Evolutionary conservation across 2,329 filamentous ascomycete genomes (phyloP).

Genomic region (Penicillium sp.): DNA sequence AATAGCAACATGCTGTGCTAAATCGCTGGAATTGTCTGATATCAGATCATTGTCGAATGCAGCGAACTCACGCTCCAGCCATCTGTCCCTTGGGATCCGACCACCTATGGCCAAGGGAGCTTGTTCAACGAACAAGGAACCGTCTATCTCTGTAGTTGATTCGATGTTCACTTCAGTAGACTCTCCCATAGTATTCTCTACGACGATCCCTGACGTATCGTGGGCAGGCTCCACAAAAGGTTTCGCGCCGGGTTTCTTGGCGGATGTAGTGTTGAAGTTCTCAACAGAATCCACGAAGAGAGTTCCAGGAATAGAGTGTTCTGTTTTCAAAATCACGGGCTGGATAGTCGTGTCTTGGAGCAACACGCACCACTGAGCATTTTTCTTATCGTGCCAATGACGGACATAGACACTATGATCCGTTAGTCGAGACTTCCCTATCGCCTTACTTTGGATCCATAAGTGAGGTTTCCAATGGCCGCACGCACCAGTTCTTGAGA

Average conservation of each 20-base stretch:
- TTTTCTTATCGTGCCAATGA: not conserved
- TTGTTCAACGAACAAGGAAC: not conserved
- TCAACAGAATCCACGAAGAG: not conserved
- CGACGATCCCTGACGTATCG: too few relatives aligned
- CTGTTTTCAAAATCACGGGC: not conserved
- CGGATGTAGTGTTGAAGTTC: too few relatives aligned
- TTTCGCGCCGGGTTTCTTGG: too few relatives aligned
- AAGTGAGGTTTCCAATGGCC: not conserved
- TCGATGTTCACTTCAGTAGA: too few relatives aligned
- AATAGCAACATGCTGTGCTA: too few relatives aligned
- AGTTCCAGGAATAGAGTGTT: not conserved
- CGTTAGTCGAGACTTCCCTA: not conserved
- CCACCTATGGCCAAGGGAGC: too few relatives aligned
- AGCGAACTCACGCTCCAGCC: too few relatives aligned
- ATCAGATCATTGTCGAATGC: too few relatives aligned
- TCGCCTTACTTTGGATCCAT: not conserved
- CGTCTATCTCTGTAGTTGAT: not conserved
- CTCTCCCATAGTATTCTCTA: too few relatives aligned
- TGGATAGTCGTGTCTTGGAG: not conserved
- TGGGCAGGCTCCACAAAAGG: too few relatives aligned
- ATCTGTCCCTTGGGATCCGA: too few relatives aligned
- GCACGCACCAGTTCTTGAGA: not conserved
- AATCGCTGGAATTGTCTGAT: too few relatives aligned
- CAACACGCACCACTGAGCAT: not conserved
- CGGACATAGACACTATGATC: not conserved